Base-by-base conservation (phyloP, 768 basidiomycete species). In the Boletus eberwhitei region DNA sequence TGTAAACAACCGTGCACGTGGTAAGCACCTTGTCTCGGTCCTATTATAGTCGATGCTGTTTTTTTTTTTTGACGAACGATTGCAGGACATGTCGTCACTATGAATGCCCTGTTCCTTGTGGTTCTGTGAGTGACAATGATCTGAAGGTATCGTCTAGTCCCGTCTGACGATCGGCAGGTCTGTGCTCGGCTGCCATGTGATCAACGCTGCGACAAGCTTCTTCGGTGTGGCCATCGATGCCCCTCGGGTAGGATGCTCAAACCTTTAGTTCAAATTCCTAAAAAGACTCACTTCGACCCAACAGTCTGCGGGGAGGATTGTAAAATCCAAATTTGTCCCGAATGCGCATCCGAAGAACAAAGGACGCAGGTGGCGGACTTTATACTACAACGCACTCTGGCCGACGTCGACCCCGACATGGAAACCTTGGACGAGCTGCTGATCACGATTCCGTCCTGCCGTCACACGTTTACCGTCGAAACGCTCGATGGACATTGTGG, bases 241-340 rank as follows among this genome's bases (percentile, higher is more conserved):
- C 83, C 85, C 16, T 88, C 86, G 35, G 79, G 87, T 87, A 62
- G 48, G 74, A 13, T 7, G 31, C 35, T 39, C 7, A 6, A 40
- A 22, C 7, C 21, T 24, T 0, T 26, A 5, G 8, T 22, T 21
- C 42, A 8, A n/a, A 21, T 11, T 31, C 16, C 14, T 13, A 8
- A 19, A 32, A 32, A 29, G 8, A 22, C 48, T 61, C 29, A 63
- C 50, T 45, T 34, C 29, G 5, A 29, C 29, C 1, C 21, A 4
- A 39, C 52, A 88, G 86, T 89, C 1, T 88, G 86, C 51, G 85
- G 87, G 8, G 88, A 90, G 65, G 70, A 76, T 16, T 90, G 88
- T 60, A 34, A 52, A 0, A 63, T 73, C 1, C 86, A 87, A 68
- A 57, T 75, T 8, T 90, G 87, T 57, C 75, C 76, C 2, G 16